Conservation (phyloP, 345 rosid species). For the Erodium maritimum region DNA sequence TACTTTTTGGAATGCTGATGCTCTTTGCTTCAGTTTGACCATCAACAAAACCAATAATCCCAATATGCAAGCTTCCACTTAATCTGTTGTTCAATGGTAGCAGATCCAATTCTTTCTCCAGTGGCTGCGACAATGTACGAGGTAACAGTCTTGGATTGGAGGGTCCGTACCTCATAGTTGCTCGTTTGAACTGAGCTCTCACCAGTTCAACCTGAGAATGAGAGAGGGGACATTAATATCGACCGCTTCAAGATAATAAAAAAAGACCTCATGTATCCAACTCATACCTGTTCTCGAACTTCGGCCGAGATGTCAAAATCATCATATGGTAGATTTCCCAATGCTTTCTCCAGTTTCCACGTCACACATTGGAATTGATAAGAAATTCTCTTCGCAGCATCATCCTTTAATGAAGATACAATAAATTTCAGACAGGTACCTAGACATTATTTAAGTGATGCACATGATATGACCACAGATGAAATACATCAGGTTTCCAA, state of each 20-base stretch:
- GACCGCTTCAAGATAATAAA: no score
- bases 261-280: slow-evolving; percentile 5
- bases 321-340: slow-evolving; percentile 50
- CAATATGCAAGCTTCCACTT: slow-evolving; percentile 16
- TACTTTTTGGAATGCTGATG: slow-evolving; percentile 17
- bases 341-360: slow-evolving; percentile 74
- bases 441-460: slow-evolving; percentile 11
- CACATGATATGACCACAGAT: slow-evolving; percentile 12
- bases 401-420: slow-evolving; percentile 53
- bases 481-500: slow-evolving; percentile 5
- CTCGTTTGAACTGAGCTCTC: slow-evolving; percentile 69
- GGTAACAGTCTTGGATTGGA: slow-evolving; percentile 32
- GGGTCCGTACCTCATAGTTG: slow-evolving; percentile 56
- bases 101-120: slow-evolving; percentile 23
- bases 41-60: slow-evolving; percentile 17
- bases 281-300: slow-evolving; percentile 67
- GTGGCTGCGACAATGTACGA: slow-evolving; percentile 34
- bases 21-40: slow-evolving; percentile 22
- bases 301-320: slow-evolving; percentile 70
- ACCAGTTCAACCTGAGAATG: slow-evolving; percentile 49
- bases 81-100: slow-evolving; percentile 9
- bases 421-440: slow-evolving; percentile 29
- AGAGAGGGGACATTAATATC: no score
- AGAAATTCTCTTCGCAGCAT: slow-evolving; percentile 49
- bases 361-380: slow-evolving; percentile 77